These are phyloP conservation scores for Berberis vulgaris DNA, from an alignment of 164 flowering plant species.

Conservation along the genomic window DNA sequence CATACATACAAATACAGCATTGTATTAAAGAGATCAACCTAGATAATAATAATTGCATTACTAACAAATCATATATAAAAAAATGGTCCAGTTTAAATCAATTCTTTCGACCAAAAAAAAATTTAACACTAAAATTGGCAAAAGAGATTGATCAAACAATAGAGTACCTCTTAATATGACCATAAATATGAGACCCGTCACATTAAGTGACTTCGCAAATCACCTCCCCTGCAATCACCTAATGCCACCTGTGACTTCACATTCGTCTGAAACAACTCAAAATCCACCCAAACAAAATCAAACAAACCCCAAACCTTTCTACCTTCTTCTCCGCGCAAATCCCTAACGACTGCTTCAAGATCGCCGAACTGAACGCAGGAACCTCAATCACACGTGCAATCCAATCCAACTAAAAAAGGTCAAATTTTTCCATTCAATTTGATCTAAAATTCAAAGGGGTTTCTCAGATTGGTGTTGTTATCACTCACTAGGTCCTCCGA, in stretches of 20 bases:
- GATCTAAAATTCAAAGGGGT: not conserved
- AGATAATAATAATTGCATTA: no score
- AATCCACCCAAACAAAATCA: not conserved
- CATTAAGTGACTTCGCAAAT: conserved; percentile 60
- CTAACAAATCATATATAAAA: no score
- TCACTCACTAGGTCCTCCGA: conserved; percentile 71
- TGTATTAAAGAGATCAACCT: no score
- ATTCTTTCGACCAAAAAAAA: no score
- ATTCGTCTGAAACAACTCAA: conserved; percentile 29
- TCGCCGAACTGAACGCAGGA: conserved; percentile 77
- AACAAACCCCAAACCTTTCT: not conserved
- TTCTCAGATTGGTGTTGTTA: not conserved
- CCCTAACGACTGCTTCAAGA: conserved; percentile 48
- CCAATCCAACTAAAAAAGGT: not conserved
- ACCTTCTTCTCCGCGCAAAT: conserved; percentile 51
- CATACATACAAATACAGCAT: no score
- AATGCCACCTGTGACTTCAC: conserved; percentile 49
- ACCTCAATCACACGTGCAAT: conserved; percentile 49
- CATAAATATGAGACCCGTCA: conserved; percentile 69
- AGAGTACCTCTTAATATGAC: conserved; percentile 65
- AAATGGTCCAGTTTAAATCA: no score
- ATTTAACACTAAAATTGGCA: no score
- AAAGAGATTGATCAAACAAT: not conserved
- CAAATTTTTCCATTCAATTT: not conserved
- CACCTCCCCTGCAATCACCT: conserved; percentile 72